Base-by-base conservation (phyloP, 2,329 filamentous ascomycete genomes). In the Macroventuria anomochaeta region DNA sequence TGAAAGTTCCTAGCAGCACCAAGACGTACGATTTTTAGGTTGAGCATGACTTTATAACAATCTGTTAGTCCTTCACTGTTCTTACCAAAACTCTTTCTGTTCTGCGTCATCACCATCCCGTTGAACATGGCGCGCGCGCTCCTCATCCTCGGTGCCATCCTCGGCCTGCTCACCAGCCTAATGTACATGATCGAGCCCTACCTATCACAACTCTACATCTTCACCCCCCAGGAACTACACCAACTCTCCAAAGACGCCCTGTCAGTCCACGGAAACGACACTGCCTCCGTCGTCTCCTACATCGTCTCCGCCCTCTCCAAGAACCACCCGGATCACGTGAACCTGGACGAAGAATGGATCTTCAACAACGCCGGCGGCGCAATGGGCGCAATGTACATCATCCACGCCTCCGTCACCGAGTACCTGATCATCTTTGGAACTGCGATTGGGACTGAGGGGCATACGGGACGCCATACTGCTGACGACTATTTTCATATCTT, bases 401-500 rank as follows among this genome's bases (percentile, higher is more conserved):
- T 96, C 67, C 91, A 96, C 72, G 90, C 91, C 55, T 93, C 88
- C 70, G 81, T 96, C 57, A 96, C 91, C 17, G 92, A 96, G 55
- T 69, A 69, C 21, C 49, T 69, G 25, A 67, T 69, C 38, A 41
- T 69, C 1, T 69, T 69, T 44, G 67, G 67, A 0, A 90, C 89
- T 1, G 83, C 90, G 8, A 77, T 93, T 63, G 91, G 91, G 65
- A 96, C 92, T 11, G 91, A 96, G 77, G 92, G 92, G 57, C 91
- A 96, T 81, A 85, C 86, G 1, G 92, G 92, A 60, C 89, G 91
- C 43, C 92, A 96, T 82, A 93, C 91, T 11, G 91, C 91, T 13
- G 90, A 96, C 77, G 92, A 96, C 81, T 96, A 95, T 82, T 96
- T 96, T 82, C 85, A 93, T 81, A 96, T 96, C 80, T 82, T 96